These are phyloP conservation scores for Aspergillus niger DNA, from an alignment of 2,329 filamentous ascomycete species.

Conservation along the genomic window DNA sequence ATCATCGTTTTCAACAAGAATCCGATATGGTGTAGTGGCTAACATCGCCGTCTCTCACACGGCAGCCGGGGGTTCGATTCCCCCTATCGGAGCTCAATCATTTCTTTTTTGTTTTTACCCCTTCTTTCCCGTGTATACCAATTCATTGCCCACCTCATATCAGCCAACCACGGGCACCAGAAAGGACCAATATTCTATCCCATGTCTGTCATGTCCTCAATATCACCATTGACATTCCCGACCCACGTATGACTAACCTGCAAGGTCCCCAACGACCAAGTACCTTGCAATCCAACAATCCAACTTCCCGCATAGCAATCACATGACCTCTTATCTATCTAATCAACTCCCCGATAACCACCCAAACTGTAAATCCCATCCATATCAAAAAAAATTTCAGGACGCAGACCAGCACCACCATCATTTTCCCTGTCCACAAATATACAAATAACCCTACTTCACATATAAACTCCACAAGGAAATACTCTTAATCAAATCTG, in stretches of 20 bases:
- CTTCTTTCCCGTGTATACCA: not conserved
- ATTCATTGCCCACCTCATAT: not conserved
- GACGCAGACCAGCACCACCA: not conserved
- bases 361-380: not conserved
- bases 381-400: conserved; percentile 7
- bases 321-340: conserved; percentile 6
- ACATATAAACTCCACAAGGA: not conserved
- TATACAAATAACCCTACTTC: not conserved
- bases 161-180: not conserved
- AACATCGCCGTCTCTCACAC: conserved; percentile 31
- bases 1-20: not conserved
- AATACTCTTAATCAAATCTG: not conserved
- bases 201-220: no score
- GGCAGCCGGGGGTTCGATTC: conserved; percentile 32
- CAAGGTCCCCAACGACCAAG: no score
- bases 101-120: not conserved
- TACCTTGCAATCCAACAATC: no score
- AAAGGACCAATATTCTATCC: no score
- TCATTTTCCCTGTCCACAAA: not conserved
- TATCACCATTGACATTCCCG: not conserved
- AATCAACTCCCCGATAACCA: not conserved
- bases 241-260: not conserved
- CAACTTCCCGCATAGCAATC: not conserved
- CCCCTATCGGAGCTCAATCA: conserved; percentile 23
- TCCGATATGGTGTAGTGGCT: conserved; percentile 28